These are phyloP conservation scores for Malus hybrid DNA, from an alignment of 331 rosid genomes.

Conservation along the genomic window DNA sequence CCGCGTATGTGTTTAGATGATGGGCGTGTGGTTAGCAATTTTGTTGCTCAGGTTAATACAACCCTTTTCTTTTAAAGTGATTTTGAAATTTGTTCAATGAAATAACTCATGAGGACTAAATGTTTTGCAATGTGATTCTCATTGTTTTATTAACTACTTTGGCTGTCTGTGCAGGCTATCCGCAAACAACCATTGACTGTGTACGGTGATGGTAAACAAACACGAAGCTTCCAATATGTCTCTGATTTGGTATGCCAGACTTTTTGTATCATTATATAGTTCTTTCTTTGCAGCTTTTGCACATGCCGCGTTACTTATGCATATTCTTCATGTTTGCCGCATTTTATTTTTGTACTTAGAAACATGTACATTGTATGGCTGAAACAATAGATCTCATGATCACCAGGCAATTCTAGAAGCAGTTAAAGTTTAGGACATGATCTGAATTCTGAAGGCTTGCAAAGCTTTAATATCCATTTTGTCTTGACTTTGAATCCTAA, in stretches of 20 bases:
- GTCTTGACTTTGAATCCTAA: too few species aligned
- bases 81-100: neutral
- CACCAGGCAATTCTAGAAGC: slow-evolving; percentile 5
- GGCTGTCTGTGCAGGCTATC: slow-evolving; percentile 54
- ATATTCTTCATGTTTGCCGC: neutral
- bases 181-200: slow-evolving; percentile 92
- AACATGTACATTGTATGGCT: neutral
- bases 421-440: neutral
- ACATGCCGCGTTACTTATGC: neutral
- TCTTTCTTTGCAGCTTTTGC: neutral
- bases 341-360: neutral
- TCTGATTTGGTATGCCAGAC: slow-evolving; percentile 75
- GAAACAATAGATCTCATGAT: slow-evolving; percentile 4
- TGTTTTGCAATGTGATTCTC: neutral
- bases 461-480: too few species aligned
- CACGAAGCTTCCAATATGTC: slow-evolving; percentile 98
- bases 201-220: slow-evolving; percentile 97
- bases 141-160: neutral
- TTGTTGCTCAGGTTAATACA: slow-evolving; percentile 88
- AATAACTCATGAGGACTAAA: neutral
- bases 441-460: neutral
- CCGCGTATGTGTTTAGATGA: slow-evolving; percentile 99
- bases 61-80: neutral
- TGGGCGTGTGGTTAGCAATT: slow-evolving; percentile 98
- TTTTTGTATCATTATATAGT: neutral